These are phyloP conservation scores for Vanrija pseudolonga DNA, from an alignment of 1,284 basidiomycete genomes.

Conservation along the genomic window DNA sequence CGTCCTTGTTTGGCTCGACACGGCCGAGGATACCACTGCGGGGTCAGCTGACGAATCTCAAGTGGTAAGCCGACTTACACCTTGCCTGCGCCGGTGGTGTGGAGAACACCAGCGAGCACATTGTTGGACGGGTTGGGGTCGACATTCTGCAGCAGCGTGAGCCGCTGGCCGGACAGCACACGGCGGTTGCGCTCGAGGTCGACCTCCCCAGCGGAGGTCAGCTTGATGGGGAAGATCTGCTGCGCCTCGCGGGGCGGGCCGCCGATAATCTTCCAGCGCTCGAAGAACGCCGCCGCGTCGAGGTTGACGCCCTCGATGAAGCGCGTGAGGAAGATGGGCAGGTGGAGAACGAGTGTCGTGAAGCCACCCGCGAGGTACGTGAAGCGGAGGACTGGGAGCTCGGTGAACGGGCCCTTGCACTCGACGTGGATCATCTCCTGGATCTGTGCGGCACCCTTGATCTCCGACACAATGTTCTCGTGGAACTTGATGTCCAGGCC, in stretches of 20 bases:
- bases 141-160: slow-evolving; percentile 73
- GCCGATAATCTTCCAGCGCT: slow-evolving; percentile 96
- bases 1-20: slow-evolving; percentile 89
- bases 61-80: slow-evolving; percentile 52
- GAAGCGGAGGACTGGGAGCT: slow-evolving; percentile 75
- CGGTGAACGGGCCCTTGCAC: slow-evolving; percentile 80
- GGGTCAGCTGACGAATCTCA: background rate
- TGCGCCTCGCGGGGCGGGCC: slow-evolving; percentile 87
- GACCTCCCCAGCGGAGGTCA: slow-evolving; percentile 65
- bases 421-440: slow-evolving; percentile 92
- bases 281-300: slow-evolving; percentile 82
- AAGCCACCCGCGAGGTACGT: slow-evolving; percentile 90
- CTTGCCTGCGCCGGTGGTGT: slow-evolving; percentile 81
- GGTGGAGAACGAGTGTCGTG: slow-evolving; percentile 74
- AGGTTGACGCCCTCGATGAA: slow-evolving; percentile 92
- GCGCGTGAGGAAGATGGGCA: slow-evolving; percentile 84
- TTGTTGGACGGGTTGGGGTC: slow-evolving; percentile 74
- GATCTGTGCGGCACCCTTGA: slow-evolving; percentile 78
- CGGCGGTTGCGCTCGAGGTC: slow-evolving; percentile 69
- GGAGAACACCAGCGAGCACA: slow-evolving; percentile 87
- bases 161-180: slow-evolving; percentile 69
- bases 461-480: slow-evolving; percentile 70
- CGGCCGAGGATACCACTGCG: slow-evolving; percentile 75
- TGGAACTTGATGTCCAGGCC: slow-evolving; percentile 80
- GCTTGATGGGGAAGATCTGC: slow-evolving; percentile 72